phyloP scores from a whole-genome alignment of 352 stramenopile species.

The Globisporangium canariense region DNA sequence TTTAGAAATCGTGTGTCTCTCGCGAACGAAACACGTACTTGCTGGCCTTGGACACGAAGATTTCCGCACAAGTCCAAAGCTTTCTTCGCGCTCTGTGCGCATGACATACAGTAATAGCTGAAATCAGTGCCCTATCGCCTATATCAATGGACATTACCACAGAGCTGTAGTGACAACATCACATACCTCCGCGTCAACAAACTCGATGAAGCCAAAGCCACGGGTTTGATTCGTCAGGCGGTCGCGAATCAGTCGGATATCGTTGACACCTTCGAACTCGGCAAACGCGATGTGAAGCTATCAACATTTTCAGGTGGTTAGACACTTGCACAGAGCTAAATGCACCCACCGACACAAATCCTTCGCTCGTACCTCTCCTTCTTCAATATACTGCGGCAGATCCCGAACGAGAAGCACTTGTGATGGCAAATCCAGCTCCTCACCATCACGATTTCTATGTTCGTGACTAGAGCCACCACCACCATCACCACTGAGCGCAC shows the following conservation, averaged over 20 bases:
- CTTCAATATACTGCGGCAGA: constrained; percentile 66
- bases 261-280: constrained; percentile 53
- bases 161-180: no score
- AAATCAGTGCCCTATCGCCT: background rate
- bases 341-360: background rate
- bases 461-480: background rate
- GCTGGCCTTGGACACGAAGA: constrained; percentile 34
- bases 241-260: constrained; percentile 76
- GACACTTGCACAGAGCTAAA: background rate
- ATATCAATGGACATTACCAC: background rate
- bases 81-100: constrained; percentile 22
- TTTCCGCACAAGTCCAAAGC: constrained; percentile 30
- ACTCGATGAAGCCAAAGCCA: constrained; percentile 82
- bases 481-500: background rate
- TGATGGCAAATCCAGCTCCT: constrained; percentile 29
- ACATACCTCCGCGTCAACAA: constrained; percentile 56
- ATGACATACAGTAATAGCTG: background rate
- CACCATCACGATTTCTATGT: constrained; percentile 7
- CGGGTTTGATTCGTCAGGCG: constrained; percentile 58
- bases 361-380: constrained; percentile 56
- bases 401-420: constrained; percentile 67
- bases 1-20: constrained; percentile 32
- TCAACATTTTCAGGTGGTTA: background rate
- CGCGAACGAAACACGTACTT: constrained; percentile 59
- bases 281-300: constrained; percentile 79